These are phyloP conservation scores for Claviceps africana DNA, from an alignment of 2,329 filamentous ascomycete species.

Conservation along the genomic window DNA sequence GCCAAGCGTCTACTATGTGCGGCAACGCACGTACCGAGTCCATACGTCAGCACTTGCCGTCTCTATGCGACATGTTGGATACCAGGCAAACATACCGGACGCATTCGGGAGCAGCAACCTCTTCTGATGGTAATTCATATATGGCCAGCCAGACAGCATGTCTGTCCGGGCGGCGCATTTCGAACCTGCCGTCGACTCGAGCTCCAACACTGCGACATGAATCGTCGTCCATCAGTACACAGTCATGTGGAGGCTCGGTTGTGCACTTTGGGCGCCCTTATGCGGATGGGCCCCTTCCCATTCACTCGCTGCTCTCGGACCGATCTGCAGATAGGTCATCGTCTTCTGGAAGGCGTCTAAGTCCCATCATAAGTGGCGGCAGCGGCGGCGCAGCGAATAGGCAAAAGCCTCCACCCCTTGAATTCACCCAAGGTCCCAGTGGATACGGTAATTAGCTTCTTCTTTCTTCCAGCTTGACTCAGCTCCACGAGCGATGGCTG, in stretches of 20 bases:
- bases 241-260: slow-evolving; percentile 26
- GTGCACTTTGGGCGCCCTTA: slow-evolving; percentile 25
- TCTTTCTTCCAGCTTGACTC: slow-evolving; percentile 6
- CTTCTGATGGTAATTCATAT: slow-evolving; percentile 3
- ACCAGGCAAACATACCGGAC: slow-evolving; percentile 13
- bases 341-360: slow-evolving; percentile 8
- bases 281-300: slow-evolving; percentile 37
- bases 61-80: slow-evolving; percentile 35
- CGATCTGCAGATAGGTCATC: slow-evolving; percentile 16
- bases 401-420: slow-evolving; percentile 11
- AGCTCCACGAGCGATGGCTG: slow-evolving; percentile 12
- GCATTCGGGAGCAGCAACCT: slow-evolving; percentile 6
- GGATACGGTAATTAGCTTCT: slow-evolving; percentile 21
- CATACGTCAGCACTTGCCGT: slow-evolving; percentile 27
- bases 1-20: slow-evolving; percentile 16
- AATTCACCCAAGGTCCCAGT: slow-evolving; percentile 13
- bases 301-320: slow-evolving; percentile 37
- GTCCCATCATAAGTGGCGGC: neutral
- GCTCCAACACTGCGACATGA: slow-evolving; percentile 31
- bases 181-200: slow-evolving; percentile 15
- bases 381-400: slow-evolving; percentile 12
- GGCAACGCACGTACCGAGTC: slow-evolving; percentile 11
- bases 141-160: neutral
- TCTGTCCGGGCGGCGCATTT: slow-evolving; percentile 8
- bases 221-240: slow-evolving; percentile 30